Evolutionary conservation across 164 flowering plant species (phyloP), one percentile per base, ranked within the genome.

Genomic region (Vitis amurensis): DNA sequence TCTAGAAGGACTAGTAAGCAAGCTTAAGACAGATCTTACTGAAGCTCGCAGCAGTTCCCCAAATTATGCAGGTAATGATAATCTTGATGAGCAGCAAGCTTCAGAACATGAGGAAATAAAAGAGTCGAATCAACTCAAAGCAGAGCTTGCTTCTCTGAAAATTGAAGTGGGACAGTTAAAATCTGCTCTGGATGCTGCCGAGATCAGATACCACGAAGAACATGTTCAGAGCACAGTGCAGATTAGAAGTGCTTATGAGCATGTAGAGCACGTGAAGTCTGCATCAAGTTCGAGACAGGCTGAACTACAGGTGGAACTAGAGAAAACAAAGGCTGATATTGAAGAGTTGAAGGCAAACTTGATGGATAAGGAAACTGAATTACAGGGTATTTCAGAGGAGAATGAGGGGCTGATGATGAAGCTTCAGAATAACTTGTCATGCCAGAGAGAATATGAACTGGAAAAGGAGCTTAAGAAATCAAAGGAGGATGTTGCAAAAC

Each of bases 291-390:
- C 57, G 10, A 83, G 81, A 73, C 88, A 88, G 71, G 82, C 82
- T 60, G 87, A 84, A 61, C 70, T 91, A 47, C 83, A 85, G 71
- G 74, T 74, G 0, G 86, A 87, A 69, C 75, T 92, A 27, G 69
- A 73, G 74, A 77, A 74, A 70, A 71, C 81, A 13, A 79, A 70
- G 56, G 68, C 77, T 23, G 78, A 71, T 8, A 78, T 93, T 48
- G 87, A 85, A 57, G 97, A 89, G 68, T 68, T 93, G 74, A 89
- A 77, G 76, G 91, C 87, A 11, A 83, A 80, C 13, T 62, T 91
- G 68, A 87, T 93, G 97, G 93, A 89, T 23, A 93, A 89, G 72
- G 98, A 93, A 82, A 89, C 87, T 49, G 91, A 87, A 68, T 60
- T 93, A 70, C 94, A 89, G 72, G 78, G 85, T 10, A 83, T 93